phyloP scores from a whole-genome alignment of 1,284 basidiomycete species.

The Cutaneotrichosporon sp. region DNA sequence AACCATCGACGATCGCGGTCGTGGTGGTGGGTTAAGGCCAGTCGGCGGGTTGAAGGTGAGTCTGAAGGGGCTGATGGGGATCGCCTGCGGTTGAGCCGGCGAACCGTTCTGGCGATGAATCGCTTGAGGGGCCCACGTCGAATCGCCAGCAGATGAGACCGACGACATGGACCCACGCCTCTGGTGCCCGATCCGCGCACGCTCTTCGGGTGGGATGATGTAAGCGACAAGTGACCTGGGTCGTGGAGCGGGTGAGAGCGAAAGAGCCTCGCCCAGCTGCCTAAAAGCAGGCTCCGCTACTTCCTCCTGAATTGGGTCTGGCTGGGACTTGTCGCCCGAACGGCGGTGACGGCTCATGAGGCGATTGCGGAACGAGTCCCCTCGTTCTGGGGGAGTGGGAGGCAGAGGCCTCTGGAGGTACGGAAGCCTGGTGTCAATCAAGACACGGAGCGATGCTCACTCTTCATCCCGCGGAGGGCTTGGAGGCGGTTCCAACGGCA shows the following conservation, averaged over 20 bases:
- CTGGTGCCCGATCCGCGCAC: slow-evolving; percentile 13
- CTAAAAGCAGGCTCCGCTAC: not conserved
- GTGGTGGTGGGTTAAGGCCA: slow-evolving; percentile 4
- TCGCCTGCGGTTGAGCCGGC: not conserved
- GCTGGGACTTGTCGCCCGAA: not conserved
- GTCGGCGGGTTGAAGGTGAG: not conserved
- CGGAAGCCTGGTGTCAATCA: slow-evolving; percentile 10
- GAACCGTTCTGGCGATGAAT: not conserved
- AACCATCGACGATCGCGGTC: slow-evolving; percentile 5
- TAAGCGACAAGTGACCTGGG: slow-evolving; percentile 13
- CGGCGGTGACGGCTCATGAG: slow-evolving; percentile 7
- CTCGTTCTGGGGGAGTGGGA: slow-evolving; percentile 8
- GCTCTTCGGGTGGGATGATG: slow-evolving; percentile 26
- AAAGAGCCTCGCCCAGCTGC: not conserved
- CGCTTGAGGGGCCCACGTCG: not conserved
- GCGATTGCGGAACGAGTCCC: slow-evolving; percentile 3
- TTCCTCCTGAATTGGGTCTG: slow-evolving; percentile 7
- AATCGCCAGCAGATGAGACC: not conserved
- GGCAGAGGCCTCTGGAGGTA: slow-evolving; percentile 23
- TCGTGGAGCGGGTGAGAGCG: not conserved
- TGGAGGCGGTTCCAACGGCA: not conserved
- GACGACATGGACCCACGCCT: slow-evolving; percentile 2
- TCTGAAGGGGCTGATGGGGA: slow-evolving; percentile 7
- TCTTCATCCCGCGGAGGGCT: not conserved
- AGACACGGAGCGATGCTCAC: not conserved